Base-by-base conservation (phyloP, 148 eudicot species). In the Nepenthes gracilis region DNA sequence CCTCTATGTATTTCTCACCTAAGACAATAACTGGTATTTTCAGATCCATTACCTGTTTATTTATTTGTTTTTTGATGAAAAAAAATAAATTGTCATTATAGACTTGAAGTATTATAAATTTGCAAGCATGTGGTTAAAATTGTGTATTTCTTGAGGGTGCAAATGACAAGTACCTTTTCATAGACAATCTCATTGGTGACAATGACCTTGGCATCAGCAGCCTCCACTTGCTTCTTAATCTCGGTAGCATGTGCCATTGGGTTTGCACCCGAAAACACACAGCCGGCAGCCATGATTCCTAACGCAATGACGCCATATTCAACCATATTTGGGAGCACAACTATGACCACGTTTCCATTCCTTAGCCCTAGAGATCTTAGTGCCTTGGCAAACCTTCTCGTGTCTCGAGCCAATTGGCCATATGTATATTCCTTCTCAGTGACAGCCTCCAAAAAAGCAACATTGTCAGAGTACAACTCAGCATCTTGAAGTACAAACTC, bases 211-310 rank as follows among this genome's bases (percentile, higher is more conserved):
- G 97, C 99, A 57, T 89, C 97, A 47, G 99, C 85, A 1, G 74
- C 79, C 63, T 84, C 92, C 11, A 80, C 92, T 64, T 94, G 99
- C 61, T 81, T 94, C 72, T 64, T 77, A 52, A 94, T 88, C 55
- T 94, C 99, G 0, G 84, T 76, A 1, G 66, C 36, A 57, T 89
- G 92, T 2, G 84, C 78, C 11, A 73, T 60, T 0, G 99, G 95
- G 70, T 94, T 94, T 0, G 74, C 95, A 34, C 99, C 95, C 6
- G 97, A 94, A 70, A 94, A 89, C 12, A 94, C 85, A 0, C 89
- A 92, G 12, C 97, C 95, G 2, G 97, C 83, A 0, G 87, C 78
- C 99, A 94, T 94, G 15, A 94, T 94, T 1, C 99, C 99, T 0
- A 94, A 77, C 33, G 97, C 95, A 23, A 94, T 72, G 58, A 83